Evolutionary conservation across 202 grass and related monocot species (phyloP).

Genomic region (Carex arenaria): DNA sequence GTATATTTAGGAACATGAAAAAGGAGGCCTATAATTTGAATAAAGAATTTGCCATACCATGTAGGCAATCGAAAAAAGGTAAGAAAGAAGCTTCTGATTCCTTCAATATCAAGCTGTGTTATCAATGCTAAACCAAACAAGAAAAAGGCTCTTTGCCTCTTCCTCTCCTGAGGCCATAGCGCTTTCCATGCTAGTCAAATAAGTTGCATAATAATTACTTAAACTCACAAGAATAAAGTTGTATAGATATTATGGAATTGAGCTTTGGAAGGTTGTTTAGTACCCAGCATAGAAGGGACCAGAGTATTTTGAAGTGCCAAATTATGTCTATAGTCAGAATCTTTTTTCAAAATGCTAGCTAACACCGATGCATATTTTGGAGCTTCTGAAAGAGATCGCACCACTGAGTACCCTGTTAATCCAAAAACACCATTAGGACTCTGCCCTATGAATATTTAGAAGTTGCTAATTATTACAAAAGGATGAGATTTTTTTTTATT

Average conservation of each 20-base stretch:
- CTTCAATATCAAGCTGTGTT: slow-evolving; percentile 83
- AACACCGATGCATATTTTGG: slow-evolving; percentile 84
- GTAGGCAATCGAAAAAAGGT: slow-evolving; percentile 83
- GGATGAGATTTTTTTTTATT: not conserved
- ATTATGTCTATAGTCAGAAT: slow-evolving; percentile 36
- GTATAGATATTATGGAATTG: slow-evolving; percentile 5
- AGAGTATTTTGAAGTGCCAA: slow-evolving; percentile 37
- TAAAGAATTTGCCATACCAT: slow-evolving; percentile 37
- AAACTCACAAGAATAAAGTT: slow-evolving; percentile 5
- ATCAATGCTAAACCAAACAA: slow-evolving; percentile 88
- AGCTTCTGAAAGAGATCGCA: slow-evolving; percentile 97
- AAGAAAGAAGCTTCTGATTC: slow-evolving; percentile 86
- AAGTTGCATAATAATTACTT: slow-evolving; percentile 12
- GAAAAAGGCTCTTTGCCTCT: slow-evolving; percentile 91
- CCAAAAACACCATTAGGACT: not conserved
- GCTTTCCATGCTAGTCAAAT: slow-evolving; percentile 74
- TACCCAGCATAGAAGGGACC: slow-evolving; percentile 87
- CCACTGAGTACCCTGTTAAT: slow-evolving; percentile 88
- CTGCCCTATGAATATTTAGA: not conserved
- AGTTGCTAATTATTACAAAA: not conserved
- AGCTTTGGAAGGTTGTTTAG: not conserved
- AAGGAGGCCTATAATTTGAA: not conserved
- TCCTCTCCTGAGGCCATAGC: slow-evolving; percentile 90
- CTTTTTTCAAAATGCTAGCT: slow-evolving; percentile 71
- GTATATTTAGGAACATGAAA: not conserved